phyloP scores from a whole-genome alignment of 1,284 basidiomycete species.

The Sanguinoderma infundibulare region DNA sequence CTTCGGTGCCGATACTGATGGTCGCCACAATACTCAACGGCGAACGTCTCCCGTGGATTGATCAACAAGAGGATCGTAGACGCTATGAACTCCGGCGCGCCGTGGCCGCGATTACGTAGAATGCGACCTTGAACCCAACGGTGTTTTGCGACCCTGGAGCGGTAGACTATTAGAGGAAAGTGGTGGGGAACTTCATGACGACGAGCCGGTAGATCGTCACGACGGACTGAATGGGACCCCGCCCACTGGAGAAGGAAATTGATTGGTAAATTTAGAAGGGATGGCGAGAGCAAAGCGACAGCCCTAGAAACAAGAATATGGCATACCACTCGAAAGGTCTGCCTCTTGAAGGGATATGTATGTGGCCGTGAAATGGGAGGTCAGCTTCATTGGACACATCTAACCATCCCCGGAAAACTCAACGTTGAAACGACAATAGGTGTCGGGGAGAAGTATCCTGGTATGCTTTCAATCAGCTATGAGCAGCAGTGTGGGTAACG shows the following conservation, averaged over 20 bases:
- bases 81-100: slow-evolving; percentile 1
- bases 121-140: slow-evolving; percentile 42
- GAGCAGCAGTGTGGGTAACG: no score
- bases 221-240: slow-evolving; percentile 9
- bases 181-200: slow-evolving; percentile 1
- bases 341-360: no score
- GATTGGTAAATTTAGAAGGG: background rate
- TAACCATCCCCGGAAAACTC: no score
- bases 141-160: slow-evolving; percentile 12
- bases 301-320: background rate
- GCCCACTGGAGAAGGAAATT: slow-evolving; percentile 9
- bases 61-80: slow-evolving; percentile 2
- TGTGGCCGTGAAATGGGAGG: no score
- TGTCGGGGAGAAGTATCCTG: no score
- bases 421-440: no score
- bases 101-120: slow-evolving; percentile 39
- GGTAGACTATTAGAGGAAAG: slow-evolving; percentile 11
- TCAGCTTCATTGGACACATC: no score
- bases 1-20: background rate
- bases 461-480: no score
- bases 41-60: background rate
- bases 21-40: slow-evolving; percentile 2
- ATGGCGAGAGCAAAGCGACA: background rate
- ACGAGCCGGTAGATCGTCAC: slow-evolving; percentile 6
- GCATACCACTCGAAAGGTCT: no score